Base-by-base conservation (phyloP, 192 early-diverging fungal genomes). In the Haplosporangium gracile region DNA sequence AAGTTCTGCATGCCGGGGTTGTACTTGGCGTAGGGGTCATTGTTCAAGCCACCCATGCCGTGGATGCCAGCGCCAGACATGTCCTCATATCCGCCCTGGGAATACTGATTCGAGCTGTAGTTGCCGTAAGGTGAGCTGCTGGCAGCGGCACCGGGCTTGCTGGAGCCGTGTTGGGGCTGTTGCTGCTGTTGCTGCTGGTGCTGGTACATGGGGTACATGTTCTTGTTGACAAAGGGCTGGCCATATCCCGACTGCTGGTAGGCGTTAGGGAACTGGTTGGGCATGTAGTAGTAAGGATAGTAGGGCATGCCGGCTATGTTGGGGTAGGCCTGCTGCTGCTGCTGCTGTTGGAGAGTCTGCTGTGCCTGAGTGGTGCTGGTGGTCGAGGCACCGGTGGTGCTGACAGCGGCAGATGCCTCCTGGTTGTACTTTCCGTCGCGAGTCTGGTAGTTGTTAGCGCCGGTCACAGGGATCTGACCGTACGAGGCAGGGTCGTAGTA, bases 191-290 rank as follows among this genome's bases (percentile, higher is more conserved):
- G 65, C 42, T 81, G 75, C 74, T 88, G 82, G 49, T 85, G 82
- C 55, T 90, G 89, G 81, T 97, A 97, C 93, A 95, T 95, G n/a
- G 96, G 96, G 82, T 97, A 98, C 91, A 96, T 94, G 57, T 91
- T 93, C 90, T 98, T 97, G 91, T 96, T 97, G 82, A 97, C 93
- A 83, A 96, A 97, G n/a, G 95, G 96, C 88, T 97, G 96, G 34
- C 94, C 96, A 79, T 97, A 98, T 10, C 91, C 92, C 0, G 94
- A 95, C 83, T 94, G 93, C 77, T 95, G 95, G 88, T 97, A 97
- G 40, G 79, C 47, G 72, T 91, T 94, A 78, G 92, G 93, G 92
- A 93, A 97, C 89, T 97, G 95, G 89, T 93, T 93, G 32, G 93
- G 92, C 47, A 92, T 92, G 89, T 96, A 94, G 90, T 98, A 97